phyloP scores from a whole-genome alignment of 2,329 filamentous ascomycete species.

The Epichloe sibirici region DNA sequence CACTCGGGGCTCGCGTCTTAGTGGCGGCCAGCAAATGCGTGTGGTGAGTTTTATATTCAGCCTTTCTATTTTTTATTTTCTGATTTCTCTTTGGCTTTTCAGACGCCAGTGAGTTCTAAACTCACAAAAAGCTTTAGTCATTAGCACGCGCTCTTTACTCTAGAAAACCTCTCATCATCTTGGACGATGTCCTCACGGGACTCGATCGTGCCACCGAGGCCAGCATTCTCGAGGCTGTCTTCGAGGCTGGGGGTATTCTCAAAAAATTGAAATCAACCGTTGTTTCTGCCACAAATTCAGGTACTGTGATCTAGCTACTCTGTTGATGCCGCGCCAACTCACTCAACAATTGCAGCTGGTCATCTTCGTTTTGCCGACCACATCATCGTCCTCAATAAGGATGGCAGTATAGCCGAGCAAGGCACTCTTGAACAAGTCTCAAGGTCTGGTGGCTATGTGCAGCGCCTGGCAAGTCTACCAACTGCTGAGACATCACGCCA shows the following conservation, averaged over 20 bases:
- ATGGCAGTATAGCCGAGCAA: slow-evolving; percentile 12
- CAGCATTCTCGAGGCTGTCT: slow-evolving; percentile 23
- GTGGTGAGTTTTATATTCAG: slow-evolving; percentile 6
- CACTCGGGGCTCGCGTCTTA: slow-evolving; percentile 13
- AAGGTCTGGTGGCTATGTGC: slow-evolving; percentile 2
- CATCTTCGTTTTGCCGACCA: slow-evolving; percentile 14
- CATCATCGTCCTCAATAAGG: slow-evolving; percentile 13
- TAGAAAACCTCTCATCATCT: slow-evolving; percentile 13
- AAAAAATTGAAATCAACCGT: slow-evolving; percentile 12
- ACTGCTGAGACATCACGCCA: neutral
- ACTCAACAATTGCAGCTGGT: slow-evolving; percentile 7
- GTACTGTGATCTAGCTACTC: slow-evolving; percentile 5
- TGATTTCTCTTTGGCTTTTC: neutral
- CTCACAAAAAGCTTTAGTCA: slow-evolving; percentile 4
- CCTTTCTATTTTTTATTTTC: neutral
- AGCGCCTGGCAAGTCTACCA: slow-evolving; percentile 2
- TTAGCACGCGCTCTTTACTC: slow-evolving; percentile 16
- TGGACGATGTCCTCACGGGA: slow-evolving; percentile 23
- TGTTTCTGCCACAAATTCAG: slow-evolving; percentile 17
- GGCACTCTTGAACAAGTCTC: slow-evolving; percentile 9
- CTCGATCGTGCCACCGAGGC: slow-evolving; percentile 26
- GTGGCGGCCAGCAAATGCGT: slow-evolving; percentile 17
- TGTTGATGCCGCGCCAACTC: too few species aligned
- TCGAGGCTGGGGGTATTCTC: slow-evolving; percentile 21
- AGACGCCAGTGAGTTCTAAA: neutral